Evolutionary conservation across 305 asterid species (phyloP), one percentile per base, ranked within the genome.

Genomic region (Fraxinus platypoda): DNA sequence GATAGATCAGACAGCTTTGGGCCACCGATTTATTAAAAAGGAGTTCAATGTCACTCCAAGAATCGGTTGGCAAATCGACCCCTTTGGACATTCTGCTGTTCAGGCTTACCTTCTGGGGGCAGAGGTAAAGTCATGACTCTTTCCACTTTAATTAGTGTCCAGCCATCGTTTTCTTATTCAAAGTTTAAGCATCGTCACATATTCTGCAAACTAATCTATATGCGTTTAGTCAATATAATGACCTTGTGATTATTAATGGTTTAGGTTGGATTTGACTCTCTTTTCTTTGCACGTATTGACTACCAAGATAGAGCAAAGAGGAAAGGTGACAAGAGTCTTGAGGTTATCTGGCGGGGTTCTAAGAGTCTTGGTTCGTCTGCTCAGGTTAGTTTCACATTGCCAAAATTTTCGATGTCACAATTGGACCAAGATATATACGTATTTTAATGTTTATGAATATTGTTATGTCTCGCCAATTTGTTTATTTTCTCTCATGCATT

Each of bases 11-110:
- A 97, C 99, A 70, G 92, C 99, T 26, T 83, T 94, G 37, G 99
- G 99, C 17, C 99, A 97, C 79, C 85, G 84, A 68, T 94, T 84
- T 86, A 89, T 97, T 80, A 95, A 90, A 85, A 91, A 87, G 70
- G 86, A 94, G 82, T 97, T 97, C 85, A 91, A 91, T 85, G 89
- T 97, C 66, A 92, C 98, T 75, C 98, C 99, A 4, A 88, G 99
- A 85, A 92, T 95, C 64, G 99, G 99, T 70, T 97, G 99, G 99
- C 99, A 97, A 81, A 97, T 97, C 17, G 99, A 97, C 81, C 99
- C 99, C n/a, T 97, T 97, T 73, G 99, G 99, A 54, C 99, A 97
- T 90, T 93, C 99, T 35, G 98, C 99, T 68, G 98, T 94, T 49
- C 99, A 97, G 88, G 98, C 98, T 75, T 97, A 97, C 88, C 95